Conservation (phyloP, 208 protist genomes). For the Zelonia costaricensis region DNA sequence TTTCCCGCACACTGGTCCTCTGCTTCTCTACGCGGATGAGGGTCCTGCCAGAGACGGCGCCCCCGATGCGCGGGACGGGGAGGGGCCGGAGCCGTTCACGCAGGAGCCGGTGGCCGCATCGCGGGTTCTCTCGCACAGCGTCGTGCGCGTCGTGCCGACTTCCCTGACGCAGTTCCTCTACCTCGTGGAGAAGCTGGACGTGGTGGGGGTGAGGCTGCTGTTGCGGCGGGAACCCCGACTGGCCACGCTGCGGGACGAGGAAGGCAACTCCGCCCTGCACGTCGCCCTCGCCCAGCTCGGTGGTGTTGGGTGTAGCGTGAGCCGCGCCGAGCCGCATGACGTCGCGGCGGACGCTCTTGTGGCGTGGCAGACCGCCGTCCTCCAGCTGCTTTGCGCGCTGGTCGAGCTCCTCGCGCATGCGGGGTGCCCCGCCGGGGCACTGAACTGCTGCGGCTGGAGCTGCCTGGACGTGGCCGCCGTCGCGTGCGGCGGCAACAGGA, state of each 20-base stretch:
- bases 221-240: conserved; percentile 34
- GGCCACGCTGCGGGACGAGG: conserved; percentile 39
- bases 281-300: conserved; percentile 33
- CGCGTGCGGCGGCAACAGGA: conserved; percentile 18
- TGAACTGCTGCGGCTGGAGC: conserved; percentile 43
- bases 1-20: conserved; percentile 4
- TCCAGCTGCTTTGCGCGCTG: conserved; percentile 47
- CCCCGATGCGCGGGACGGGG: no score
- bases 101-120: no score
- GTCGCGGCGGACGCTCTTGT: background rate
- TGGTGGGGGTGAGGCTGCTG: conserved; percentile 43
- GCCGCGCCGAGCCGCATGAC: no score
- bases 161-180: conserved; percentile 61
- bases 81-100: background rate
- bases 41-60: background rate
- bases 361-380: conserved; percentile 13
- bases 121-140: no score
- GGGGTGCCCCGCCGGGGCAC: conserved; percentile 31
- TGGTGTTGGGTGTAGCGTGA: no score
- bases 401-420: conserved; percentile 47
- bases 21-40: no score
- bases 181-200: conserved; percentile 60
- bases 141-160: conserved; percentile 25
- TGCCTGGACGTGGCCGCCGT: conserved; percentile 64
- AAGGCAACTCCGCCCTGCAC: conserved; percentile 66